These are phyloP conservation scores for Groenewaldozyma auringiensis DNA, from an alignment of 1,139 yeast species.

Conservation along the genomic window DNA sequence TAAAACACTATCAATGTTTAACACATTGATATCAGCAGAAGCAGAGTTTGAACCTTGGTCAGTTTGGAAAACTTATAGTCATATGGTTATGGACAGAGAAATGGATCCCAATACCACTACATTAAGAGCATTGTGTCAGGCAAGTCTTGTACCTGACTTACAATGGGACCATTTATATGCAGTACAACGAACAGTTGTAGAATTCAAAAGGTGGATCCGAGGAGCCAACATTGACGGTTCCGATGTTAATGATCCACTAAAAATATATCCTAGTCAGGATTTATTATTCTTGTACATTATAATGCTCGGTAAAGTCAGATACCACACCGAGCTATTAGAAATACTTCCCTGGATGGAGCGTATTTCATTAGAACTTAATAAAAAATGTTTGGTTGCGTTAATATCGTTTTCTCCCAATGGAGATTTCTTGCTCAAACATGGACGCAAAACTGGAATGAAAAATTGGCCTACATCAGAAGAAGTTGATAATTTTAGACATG, in stretches of 20 bases:
- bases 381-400: slow-evolving; percentile 26
- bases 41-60: slow-evolving; percentile 13
- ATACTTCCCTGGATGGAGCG: slow-evolving; percentile 54
- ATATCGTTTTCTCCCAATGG: slow-evolving; percentile 29
- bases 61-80: slow-evolving; percentile 25
- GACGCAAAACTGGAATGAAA: slow-evolving; percentile 20
- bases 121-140: slow-evolving; percentile 21
- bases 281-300: slow-evolving; percentile 48
- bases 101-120: slow-evolving; percentile 22
- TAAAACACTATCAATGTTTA: slow-evolving; percentile 9
- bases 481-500: slow-evolving; percentile 9
- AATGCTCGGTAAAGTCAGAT: slow-evolving; percentile 42
- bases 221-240: slow-evolving; percentile 24
- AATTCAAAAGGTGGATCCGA: slow-evolving; percentile 41
- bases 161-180: slow-evolving; percentile 49
- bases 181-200: slow-evolving; percentile 53
- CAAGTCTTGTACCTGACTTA: slow-evolving; percentile 21
- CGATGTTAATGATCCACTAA: slow-evolving; percentile 29
- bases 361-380: slow-evolving; percentile 42
- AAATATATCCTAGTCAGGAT: slow-evolving; percentile 38
- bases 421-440: slow-evolving; percentile 23
- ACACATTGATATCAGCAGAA: slow-evolving; percentile 18
- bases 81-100: slow-evolving; percentile 13
- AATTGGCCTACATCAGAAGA: slow-evolving; percentile 29
- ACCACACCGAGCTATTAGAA: slow-evolving; percentile 43